Evolutionary conservation across 2,329 filamentous ascomycete species (phyloP).

Genomic region (Graphilbum fragrans): DNA sequence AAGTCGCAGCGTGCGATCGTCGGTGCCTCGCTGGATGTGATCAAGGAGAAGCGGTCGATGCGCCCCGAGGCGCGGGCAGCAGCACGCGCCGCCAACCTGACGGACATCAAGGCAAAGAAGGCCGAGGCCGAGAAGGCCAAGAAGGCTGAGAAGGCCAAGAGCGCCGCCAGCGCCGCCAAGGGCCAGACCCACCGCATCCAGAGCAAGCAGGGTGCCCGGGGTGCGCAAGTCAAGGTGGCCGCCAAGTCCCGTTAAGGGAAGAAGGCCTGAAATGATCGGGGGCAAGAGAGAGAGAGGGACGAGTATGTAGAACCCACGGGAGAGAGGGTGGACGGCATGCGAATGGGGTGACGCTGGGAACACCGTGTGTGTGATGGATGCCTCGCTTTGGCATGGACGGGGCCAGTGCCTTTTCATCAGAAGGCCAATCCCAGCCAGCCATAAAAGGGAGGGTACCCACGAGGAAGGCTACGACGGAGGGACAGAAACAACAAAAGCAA

Average conservation of each 20-base stretch:
- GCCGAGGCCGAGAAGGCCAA: constrained; percentile 74
- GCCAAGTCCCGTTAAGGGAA: constrained; percentile 67
- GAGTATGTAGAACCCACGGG: too few relatives aligned
- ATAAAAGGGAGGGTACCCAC: too few relatives aligned
- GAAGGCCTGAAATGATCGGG: background rate
- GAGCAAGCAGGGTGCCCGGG: constrained; percentile 97
- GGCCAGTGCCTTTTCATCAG: background rate
- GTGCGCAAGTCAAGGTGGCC: constrained; percentile 72
- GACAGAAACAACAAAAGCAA: background rate
- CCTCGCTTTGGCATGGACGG: too few relatives aligned
- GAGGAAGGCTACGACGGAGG: too few relatives aligned
- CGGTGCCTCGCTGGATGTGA: constrained; percentile 97
- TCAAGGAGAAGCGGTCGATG: constrained; percentile 95
- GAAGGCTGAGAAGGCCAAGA: constrained; percentile 99
- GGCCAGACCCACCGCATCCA: constrained; percentile 69
- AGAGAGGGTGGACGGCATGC: background rate
- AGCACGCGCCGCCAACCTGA: constrained; percentile 81
- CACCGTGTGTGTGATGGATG: too few relatives aligned
- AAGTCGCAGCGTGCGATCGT: constrained; percentile 99
- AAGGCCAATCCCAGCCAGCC: too few relatives aligned
- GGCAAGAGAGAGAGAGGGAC: background rate
- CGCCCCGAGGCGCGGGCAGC: constrained; percentile 92
- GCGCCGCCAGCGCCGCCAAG: constrained; percentile 58
- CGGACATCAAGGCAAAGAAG: constrained; percentile 99
- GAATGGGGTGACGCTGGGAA: too few relatives aligned